Evolutionary conservation across 1,139 yeast species (phyloP), one percentile per base, ranked within the genome.

Genomic region (Wickerhamomyces sp.): DNA sequence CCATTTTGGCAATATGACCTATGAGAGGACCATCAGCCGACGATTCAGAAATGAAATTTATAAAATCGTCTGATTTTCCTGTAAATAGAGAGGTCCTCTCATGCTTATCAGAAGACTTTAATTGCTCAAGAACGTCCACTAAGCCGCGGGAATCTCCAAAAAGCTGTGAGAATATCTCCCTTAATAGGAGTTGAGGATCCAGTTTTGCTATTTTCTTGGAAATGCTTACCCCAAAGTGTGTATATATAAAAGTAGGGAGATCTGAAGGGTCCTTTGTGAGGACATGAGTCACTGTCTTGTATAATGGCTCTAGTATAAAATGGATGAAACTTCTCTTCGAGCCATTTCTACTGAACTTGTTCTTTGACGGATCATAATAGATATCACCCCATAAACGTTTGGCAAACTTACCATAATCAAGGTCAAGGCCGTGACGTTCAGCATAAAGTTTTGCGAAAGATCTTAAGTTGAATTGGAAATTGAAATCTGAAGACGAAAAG

Each of bases 381-480:
- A 78, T 56, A 47, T 84, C 81, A 0, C 96, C 96, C 97, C 97
- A 90, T 28, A 89, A 59, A 41, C 78, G 65, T 31, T 59, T 58
- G 1, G 76, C 60, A 52, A 88, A 78, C 3, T 64, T 64, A 1
- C 58, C 64, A 2, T 58, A 47, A 37, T 76, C 76, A 1, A 71
- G 8, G 51, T 51, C 10, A 58, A 52, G 48, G 4, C 60, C 57
- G 1, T 32, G 33, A 45, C 49, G 36, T 49, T 52, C 35, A 50
- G 41, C 19, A 55, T 86, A 85, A 31, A 76, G 57, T 12, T 62
- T 48, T 0, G 89, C 78, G 63, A 90, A 87, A 25, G 89, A 78
- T 36, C 65, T 58, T 26, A 88, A 58, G 7, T 83, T 74, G 61
- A 92, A 92, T 25, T 78, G 68, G 54, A 82, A 76, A 19, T 76